Evolutionary conservation across 1,284 basidiomycete genomes (phyloP).

Genomic region (Cutaneotrichosporon cyanovorans): DNA sequence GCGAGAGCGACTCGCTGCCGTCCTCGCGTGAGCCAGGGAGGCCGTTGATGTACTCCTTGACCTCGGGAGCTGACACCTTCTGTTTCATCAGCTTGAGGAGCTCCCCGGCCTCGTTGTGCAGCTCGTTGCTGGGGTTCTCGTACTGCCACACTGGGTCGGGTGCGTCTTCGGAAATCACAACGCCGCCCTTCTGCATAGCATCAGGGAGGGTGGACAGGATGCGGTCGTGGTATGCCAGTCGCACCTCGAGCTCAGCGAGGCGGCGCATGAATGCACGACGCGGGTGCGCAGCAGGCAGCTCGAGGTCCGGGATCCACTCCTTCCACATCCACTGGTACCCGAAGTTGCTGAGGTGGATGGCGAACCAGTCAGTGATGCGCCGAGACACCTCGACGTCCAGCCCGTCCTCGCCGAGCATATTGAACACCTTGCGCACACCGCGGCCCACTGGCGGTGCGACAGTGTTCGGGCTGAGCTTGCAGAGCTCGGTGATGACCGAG

Average conservation of each 20-base stretch:
- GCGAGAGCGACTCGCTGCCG: constrained; percentile 52
- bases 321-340: constrained; percentile 99
- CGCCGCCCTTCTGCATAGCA: constrained; percentile 53
- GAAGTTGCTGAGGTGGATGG: constrained; percentile 94
- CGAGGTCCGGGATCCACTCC: constrained; percentile 90
- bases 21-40: constrained; percentile 46
- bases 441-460: constrained; percentile 95
- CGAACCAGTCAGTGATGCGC: constrained; percentile 89
- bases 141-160: constrained; percentile 80
- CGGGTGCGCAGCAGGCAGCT: constrained; percentile 66
- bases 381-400: constrained; percentile 76
- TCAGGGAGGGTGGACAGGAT: constrained; percentile 83
- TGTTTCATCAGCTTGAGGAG: constrained; percentile 72
- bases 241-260: constrained; percentile 80
- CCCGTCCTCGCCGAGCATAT: constrained; percentile 58
- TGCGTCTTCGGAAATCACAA: constrained; percentile 62
- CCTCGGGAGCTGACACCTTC: constrained; percentile 61
- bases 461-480: constrained; percentile 80
- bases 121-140: constrained; percentile 65
- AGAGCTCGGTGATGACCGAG: constrained; percentile 83
- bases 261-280: constrained; percentile 80
- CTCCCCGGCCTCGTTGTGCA: constrained; percentile 71
- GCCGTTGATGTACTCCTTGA: constrained; percentile 66
- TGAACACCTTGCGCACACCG: constrained; percentile 80
- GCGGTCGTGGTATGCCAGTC: constrained; percentile 88